Evolutionary conservation across 2,329 filamentous ascomycete species (phyloP), one percentile per base, ranked within the genome.

Genomic region (Penicillium sp.): DNA sequence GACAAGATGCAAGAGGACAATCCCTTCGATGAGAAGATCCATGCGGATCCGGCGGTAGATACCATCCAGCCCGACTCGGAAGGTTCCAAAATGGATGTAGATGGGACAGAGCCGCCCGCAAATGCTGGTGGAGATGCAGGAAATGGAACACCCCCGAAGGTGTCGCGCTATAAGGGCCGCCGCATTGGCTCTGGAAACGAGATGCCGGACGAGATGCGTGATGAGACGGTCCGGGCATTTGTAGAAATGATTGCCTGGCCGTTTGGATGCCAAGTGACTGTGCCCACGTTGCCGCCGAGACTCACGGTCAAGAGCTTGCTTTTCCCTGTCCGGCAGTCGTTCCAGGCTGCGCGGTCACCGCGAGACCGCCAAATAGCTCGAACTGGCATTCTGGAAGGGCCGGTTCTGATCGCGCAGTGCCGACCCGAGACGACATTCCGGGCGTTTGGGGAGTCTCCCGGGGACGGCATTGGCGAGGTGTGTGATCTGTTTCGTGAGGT

Each of bases 401-500:
- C 78, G 1, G 56, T 80, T 6, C 54, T 80, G 17, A 71, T 70
- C 2, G 62, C 75, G 2, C 75, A 77, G 49, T 75, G 72, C 49
- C 67, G 77, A 16, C 62, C 68, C 8, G 76, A 79, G 41, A 74
- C 70, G 1, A 63, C 65, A 4, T 80, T 80, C 54, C 70, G 69
- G n/a, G 51, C 43, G 3, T 32, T 47, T 1, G 45, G 47, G 1
- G 59, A 65, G 11, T 32, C 41, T 2, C 40, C 47, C 2, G 64
- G 60, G 1, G 40, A 53, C 8, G 63, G 60, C 3, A 46, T 59
- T 32, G 61, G 52, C 20, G 67, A 67, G 42, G 55, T 67, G 11
- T 67, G 79, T 34, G 77, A 81, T 51, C 47, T 74, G 6, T 66
- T 78, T 43, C 69, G 76, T 37, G 78, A 82, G 50, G 59, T 79